Evolutionary conservation across 257 asterid genomes (phyloP).

Genomic region (Haberlea rhodopensis): DNA sequence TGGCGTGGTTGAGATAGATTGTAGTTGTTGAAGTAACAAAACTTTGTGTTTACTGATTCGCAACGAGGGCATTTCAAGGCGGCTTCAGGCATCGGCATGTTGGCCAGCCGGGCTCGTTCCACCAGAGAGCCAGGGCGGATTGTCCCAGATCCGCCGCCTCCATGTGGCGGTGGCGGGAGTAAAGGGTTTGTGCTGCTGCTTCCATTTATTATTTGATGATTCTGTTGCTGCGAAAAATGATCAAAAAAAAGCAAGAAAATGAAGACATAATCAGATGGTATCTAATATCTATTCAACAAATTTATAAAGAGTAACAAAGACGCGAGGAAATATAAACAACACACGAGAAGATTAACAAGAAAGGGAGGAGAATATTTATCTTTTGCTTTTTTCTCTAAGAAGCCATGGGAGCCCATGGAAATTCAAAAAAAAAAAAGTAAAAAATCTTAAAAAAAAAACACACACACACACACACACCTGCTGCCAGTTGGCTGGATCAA

Average conservation of each 20-base stretch:
- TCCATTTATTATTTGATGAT: slow-evolving; percentile 41
- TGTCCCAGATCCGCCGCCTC: slow-evolving; percentile 41
- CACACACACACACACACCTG: slow-evolving; percentile 71
- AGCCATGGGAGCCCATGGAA: slow-evolving; percentile 55
- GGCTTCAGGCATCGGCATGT: slow-evolving; percentile 74
- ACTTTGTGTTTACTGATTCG: slow-evolving; percentile 82
- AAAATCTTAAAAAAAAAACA: slow-evolving; percentile 19
- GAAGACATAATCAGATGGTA: slow-evolving; percentile 27
- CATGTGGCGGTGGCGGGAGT: slow-evolving; percentile 51
- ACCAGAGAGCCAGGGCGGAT: slow-evolving; percentile 88
- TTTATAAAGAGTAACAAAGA: slow-evolving; percentile 23
- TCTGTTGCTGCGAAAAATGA: slow-evolving; percentile 48
- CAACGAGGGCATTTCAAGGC: slow-evolving; percentile 91
- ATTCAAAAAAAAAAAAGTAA: no score
- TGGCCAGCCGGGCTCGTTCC: slow-evolving; percentile 85
- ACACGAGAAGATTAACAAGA: slow-evolving; percentile 9
- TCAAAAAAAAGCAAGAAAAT: slow-evolving; percentile 24
- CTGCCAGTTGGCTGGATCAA: slow-evolving; percentile 99
- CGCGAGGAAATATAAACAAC: slow-evolving; percentile 6
- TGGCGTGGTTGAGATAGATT: slow-evolving; percentile 89
- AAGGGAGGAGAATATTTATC: slow-evolving; percentile 55
- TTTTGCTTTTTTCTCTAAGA: slow-evolving; percentile 58
- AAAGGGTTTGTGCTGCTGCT: slow-evolving; percentile 47
- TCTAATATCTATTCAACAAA: slow-evolving; percentile 65
- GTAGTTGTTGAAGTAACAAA: slow-evolving; percentile 93